A percentile compares a stretch with the other conserved stretches of the same genome.
Evolutionary conservation across 2,329 filamentous ascomycete species (phyloP).

Genomic region (Clathrospora elynae): DNA sequence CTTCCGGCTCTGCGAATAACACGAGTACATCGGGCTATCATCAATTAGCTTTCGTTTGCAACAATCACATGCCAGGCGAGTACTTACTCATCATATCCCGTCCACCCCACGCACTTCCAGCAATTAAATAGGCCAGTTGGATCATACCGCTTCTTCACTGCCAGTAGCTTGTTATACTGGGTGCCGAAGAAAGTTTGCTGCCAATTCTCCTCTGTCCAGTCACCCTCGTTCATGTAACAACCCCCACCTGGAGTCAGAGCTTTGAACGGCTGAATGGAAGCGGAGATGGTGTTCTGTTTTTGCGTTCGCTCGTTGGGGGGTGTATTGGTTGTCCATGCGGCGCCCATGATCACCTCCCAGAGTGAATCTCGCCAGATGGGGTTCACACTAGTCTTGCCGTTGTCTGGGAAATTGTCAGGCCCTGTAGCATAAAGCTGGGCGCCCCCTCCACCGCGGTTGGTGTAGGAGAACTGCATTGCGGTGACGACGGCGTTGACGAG

Average conservation of each 20-base stretch:
- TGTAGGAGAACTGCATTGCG: conserved; percentile 40
- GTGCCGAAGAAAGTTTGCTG: conserved; percentile 43
- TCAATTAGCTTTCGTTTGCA: conserved; percentile 12
- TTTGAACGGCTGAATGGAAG: conserved; percentile 41
- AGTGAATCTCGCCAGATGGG: conserved; percentile 41
- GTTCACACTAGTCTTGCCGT: conserved; percentile 40
- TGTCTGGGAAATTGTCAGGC: conserved; percentile 40
- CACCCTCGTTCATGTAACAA: conserved; percentile 46
- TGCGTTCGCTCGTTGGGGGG: conserved; percentile 23
- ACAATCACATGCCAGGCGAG: neutral
- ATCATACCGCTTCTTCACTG: conserved; percentile 40
- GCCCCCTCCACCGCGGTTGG: conserved; percentile 33
- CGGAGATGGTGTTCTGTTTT: conserved; percentile 39
- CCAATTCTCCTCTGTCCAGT: conserved; percentile 45
- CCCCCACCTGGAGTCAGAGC: conserved; percentile 43
- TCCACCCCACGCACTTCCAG: conserved; percentile 48
- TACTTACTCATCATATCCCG: conserved; percentile 41
- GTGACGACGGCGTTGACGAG: conserved; percentile 40
- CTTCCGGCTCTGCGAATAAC: conserved; percentile 32
- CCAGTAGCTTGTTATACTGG: conserved; percentile 36
- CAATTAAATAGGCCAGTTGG: conserved; percentile 43
- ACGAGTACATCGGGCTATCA: conserved; percentile 37
- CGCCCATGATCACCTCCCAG: conserved; percentile 45
- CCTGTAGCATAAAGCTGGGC: conserved; percentile 47
- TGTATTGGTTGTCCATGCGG: conserved; percentile 35